Percentiles rank a stretch among this genome's conserved stretches.
These are phyloP conservation scores for Debaryomyces udenii DNA, from an alignment of 1,139 yeast species.

Conservation along the genomic window DNA sequence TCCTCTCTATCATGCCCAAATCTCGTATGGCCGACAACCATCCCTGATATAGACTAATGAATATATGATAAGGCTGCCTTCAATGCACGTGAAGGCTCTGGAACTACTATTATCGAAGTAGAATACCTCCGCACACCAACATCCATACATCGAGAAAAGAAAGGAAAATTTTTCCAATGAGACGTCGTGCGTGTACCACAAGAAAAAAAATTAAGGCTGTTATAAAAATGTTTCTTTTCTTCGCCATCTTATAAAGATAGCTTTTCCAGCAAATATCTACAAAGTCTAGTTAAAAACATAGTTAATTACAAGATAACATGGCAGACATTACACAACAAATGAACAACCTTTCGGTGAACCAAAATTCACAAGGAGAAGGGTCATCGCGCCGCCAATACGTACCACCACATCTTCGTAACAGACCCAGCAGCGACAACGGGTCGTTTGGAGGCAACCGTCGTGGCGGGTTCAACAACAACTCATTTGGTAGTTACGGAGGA, in stretches of 20 bases:
- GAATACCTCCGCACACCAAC: too few relatives aligned
- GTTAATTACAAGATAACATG: conserved; percentile 25
- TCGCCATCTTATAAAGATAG: conserved; percentile 10
- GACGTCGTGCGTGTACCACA: conserved; percentile 9
- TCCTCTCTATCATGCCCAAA: conserved; percentile 11
- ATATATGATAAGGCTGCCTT: conserved; percentile 3
- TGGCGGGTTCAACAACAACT: conserved; percentile 18
- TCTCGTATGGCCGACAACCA: background rate
- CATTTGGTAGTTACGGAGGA: conserved; percentile 18
- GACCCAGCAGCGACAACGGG: conserved; percentile 24
- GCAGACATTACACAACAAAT: conserved; percentile 47
- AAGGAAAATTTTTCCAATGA: conserved; percentile 9
- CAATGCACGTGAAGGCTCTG: too few relatives aligned
- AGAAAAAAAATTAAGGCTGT: conserved; percentile 10
- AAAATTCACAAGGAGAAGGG: conserved; percentile 25
- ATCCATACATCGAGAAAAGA: conserved; percentile 7
- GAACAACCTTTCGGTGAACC: conserved; percentile 44
- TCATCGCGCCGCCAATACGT: conserved; percentile 46
- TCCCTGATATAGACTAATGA: background rate
- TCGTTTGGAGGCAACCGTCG: conserved; percentile 14
- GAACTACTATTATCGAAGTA: too few relatives aligned
- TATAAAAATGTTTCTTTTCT: conserved; percentile 12
- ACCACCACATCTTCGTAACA: conserved; percentile 68
- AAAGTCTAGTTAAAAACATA: conserved; percentile 8
- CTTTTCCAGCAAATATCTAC: conserved; percentile 3